Evolutionary conservation across 1,139 yeast species (phyloP), one percentile per base, ranked within the genome.

Genomic region (Geotrichum citri-aurantii): DNA sequence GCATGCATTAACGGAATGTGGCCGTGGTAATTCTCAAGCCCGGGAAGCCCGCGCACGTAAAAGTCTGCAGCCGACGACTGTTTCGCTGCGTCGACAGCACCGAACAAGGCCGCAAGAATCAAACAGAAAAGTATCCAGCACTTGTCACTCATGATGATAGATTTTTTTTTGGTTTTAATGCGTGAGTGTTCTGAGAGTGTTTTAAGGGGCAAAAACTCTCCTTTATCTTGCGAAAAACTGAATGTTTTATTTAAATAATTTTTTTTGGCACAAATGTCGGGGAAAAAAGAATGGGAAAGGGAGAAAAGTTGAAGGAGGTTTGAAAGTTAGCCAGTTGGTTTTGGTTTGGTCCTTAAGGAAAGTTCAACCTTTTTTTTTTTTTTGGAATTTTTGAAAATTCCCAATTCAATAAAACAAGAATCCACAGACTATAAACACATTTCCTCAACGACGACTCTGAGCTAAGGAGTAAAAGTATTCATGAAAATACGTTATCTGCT

Each of bases 1-100:
- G 79, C 72, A 63, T 75, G 77, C 78, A 76, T 75, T 52, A 65
- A 66, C n/a, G 78, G 77, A 19, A 72, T 60, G 19, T 62, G 60
- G 17, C 60, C 63, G 11, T 64, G 64, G 14, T 61, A 55, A 14
- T 65, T 61, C 29, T 65, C 69, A 17, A 72, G 64, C 2, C 74
- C 77, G 0, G 79, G 79, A 24, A 76, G 62, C 5, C 64, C 60
- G 57, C 66, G 52, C 21, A 76, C 76, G 58, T 66, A 74, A 62
- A 66, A 75, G 55, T 73, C 75, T 0, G 75, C 66, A 1, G 76
- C 72, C 14, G 64, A 57, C 26, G 54, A 42, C 5, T 42, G 21
- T 21, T 27, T 48, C 27, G 52, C 40, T 12, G 37, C 50, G 11
- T 6, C 47, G 2, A 27, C 33, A 29, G 33, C 12, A 14, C 12